Base-by-base conservation (phyloP, 768 basidiomycete species). In the Boletus huronensis region DNA sequence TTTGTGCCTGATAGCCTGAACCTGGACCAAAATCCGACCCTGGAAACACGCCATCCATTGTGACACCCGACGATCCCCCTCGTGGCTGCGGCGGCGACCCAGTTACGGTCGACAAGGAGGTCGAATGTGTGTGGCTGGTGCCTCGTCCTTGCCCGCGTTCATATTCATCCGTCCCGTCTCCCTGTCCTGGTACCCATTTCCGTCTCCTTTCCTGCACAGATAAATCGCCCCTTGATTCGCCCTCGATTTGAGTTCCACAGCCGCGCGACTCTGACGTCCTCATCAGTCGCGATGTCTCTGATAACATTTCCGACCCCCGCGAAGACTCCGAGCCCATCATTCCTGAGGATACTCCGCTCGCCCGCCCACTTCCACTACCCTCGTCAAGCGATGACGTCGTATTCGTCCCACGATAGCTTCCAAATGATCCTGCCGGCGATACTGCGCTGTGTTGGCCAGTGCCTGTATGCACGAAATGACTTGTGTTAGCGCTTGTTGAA, bases 91-190 rank as follows among this genome's bases (percentile, higher is more conserved):
- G 58, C 3, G 65, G 53, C 2, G 66, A 62, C 7, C 41, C 62
- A 6, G 60, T 60, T 5, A 70, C 54, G 26, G 70, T 70, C 9
- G 66, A 62, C 13, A 66, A 3, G 11, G 69, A 70, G 23, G 59
- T 29, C 3, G 68, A 70, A 25, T 63, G 55, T 19, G 52, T 46
- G 23, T 70, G 69, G 3, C 56, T 10, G 2, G 38, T 0, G 2
- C 48, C 44, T 11, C 35, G 58, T 17, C 29, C 43, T 16, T 29
- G 53, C 8, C 36, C 19, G 3, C 36, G 39, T 29, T 28, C 43
- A 4, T 42, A 50, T n/a, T 34, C 52, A 28, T 29, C 46, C 7
- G 2, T 3, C 23, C 32, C 43, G 21, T 55, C 52, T 10, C 35
- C 40, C 13, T 39, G 56, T 3, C 47, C 36, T 10, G 41, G 41